Evolutionary conservation across 345 rosid species (phyloP).

Genomic region (Citrus unshiu): DNA sequence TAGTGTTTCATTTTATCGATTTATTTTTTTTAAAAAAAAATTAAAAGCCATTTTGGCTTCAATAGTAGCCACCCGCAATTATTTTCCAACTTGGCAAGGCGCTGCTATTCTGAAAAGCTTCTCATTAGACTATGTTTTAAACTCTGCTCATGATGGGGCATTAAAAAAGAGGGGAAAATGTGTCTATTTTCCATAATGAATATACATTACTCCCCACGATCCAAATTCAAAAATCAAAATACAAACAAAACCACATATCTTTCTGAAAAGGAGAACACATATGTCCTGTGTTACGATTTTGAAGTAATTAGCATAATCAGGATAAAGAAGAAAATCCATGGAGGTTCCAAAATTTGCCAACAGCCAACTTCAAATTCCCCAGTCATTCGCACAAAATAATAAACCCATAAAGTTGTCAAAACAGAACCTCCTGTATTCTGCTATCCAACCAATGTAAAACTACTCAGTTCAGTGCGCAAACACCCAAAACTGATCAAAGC

Average conservation of each 20-base stretch:
- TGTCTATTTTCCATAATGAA: not conserved
- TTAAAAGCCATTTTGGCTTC: not conserved
- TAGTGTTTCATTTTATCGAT: too few species aligned
- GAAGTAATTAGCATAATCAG: too few species aligned
- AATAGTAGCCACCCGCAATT: not conserved
- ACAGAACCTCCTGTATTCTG: not conserved
- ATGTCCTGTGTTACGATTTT: too few species aligned
- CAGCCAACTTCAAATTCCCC: not conserved
- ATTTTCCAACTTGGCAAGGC: not conserved
- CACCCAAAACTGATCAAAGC: not conserved
- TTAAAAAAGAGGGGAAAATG: not conserved
- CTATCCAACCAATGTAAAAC: too few species aligned
- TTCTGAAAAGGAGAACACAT: not conserved
- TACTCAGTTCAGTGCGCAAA: not conserved
- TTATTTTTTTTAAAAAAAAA: not conserved
- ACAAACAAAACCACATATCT: not conserved
- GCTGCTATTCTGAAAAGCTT: not conserved
- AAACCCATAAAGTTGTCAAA: not conserved
- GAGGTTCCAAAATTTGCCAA: not conserved
- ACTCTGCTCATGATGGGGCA: not conserved
- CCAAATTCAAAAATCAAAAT: not conserved
- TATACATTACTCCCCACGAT: not conserved
- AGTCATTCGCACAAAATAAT: not conserved
- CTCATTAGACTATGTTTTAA: not conserved
- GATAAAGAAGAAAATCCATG: not conserved